These are phyloP conservation scores for Aspergillus pseudotamarii DNA, from an alignment of 2,329 filamentous ascomycete genomes.

Conservation along the genomic window DNA sequence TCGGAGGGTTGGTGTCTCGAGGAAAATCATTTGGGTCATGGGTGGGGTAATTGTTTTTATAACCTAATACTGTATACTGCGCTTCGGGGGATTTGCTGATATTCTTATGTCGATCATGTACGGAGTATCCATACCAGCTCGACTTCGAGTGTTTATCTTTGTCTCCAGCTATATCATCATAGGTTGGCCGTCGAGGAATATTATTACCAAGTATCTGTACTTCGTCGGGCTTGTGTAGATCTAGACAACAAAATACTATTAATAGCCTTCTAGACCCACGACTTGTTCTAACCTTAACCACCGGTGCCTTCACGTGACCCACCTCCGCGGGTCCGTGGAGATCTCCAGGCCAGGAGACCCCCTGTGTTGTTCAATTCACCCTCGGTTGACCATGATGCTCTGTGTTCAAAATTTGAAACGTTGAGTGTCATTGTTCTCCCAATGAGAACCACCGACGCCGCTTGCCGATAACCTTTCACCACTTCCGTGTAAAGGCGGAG, in stretches of 20 bases:
- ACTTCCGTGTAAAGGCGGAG: conserved; percentile 15
- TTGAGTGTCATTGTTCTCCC: background rate
- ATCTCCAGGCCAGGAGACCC: background rate
- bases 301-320: background rate
- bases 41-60: background rate
- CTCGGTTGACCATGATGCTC: background rate
- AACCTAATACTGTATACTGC: background rate
- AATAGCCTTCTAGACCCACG: conserved; percentile 2
- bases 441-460: background rate
- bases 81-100: background rate
- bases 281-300: background rate
- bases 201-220: no score
- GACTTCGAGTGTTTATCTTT: background rate
- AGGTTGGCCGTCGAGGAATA: background rate
- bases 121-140: background rate
- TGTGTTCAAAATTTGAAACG: background rate
- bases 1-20: background rate
- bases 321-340: background rate
- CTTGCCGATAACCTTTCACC: background rate
- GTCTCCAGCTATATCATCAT: background rate
- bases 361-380: background rate
- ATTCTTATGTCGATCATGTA: background rate
- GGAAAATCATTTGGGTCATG: background rate
- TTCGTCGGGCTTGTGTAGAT: no score
- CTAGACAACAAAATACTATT: background rate